phyloP scores from a whole-genome alignment of 257 asterid genomes.

The Nicotiana tabacum region DNA sequence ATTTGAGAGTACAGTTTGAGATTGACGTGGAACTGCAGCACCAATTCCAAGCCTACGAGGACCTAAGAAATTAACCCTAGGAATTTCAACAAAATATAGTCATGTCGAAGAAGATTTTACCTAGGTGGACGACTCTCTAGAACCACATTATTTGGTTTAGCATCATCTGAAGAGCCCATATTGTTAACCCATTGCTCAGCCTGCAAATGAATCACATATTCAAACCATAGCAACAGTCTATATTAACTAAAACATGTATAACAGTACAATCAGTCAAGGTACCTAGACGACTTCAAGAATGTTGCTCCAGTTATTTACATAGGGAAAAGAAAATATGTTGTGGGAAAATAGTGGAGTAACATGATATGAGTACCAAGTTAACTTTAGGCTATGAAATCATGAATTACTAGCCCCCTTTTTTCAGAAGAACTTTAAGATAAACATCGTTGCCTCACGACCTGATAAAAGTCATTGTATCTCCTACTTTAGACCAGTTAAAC shows the following conservation, averaged over 20 bases:
- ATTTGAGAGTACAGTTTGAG: conserved; percentile 33
- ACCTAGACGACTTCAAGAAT: not conserved
- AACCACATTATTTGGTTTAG: conserved; percentile 30
- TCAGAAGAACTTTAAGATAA: not conserved
- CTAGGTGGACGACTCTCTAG: conserved; percentile 74
- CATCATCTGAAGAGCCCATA: conserved; percentile 43
- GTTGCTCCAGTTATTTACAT: not conserved
- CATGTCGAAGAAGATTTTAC: conserved; percentile 23
- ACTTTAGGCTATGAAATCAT: not conserved
- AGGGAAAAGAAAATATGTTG: not conserved
- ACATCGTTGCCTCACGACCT: not conserved
- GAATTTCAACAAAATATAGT: not conserved
- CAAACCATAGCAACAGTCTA: not conserved
- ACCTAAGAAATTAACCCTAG: not conserved
- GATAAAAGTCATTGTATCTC: not conserved
- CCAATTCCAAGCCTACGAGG: conserved; percentile 81
- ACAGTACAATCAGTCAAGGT: not conserved
- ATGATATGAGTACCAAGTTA: not conserved
- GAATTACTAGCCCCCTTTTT: not conserved
- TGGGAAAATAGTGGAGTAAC: not conserved
- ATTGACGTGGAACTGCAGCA: conserved; percentile 58
- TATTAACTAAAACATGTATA: not conserved
- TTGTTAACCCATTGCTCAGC: conserved; percentile 78
- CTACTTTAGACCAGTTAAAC: not conserved
- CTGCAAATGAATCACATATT: conserved; percentile 31